Evolutionary conservation across 1,284 basidiomycete species (phyloP).

Genomic region (Xerocomus amazonicus): DNA sequence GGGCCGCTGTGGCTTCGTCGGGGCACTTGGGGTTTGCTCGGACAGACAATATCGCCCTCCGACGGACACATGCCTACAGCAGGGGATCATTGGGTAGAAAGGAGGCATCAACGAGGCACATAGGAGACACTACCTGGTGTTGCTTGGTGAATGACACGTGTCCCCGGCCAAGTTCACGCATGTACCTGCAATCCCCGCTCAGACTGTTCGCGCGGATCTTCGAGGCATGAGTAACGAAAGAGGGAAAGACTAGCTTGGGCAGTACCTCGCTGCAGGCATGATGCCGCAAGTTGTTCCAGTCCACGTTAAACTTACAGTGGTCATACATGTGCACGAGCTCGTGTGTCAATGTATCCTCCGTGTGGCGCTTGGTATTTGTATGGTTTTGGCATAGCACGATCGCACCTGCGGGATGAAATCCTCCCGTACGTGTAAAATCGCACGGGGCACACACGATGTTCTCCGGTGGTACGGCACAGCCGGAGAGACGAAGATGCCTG

Average conservation of each 20-base stretch:
- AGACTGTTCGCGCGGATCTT: slow-evolving; percentile 94
- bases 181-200: slow-evolving; percentile 88
- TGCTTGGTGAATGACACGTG: slow-evolving; percentile 83
- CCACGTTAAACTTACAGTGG: slow-evolving; percentile 89
- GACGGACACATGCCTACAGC: slow-evolving; percentile 79
- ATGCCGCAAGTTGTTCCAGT: slow-evolving; percentile 88
- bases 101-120: slow-evolving; percentile 6
- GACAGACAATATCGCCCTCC: slow-evolving; percentile 84
- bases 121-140: slow-evolving; percentile 65
- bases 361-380: slow-evolving; percentile 78
- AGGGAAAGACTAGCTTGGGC: slow-evolving; percentile 7
- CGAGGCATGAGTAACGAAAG: slow-evolving; percentile 1
- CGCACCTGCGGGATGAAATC: slow-evolving; percentile 75
- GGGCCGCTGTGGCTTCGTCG: slow-evolving; percentile 73
- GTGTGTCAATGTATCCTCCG: slow-evolving; percentile 92
- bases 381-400: slow-evolving; percentile 83
- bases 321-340: slow-evolving; percentile 98
- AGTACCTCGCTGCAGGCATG: slow-evolving; percentile 94
- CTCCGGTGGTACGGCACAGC: slow-evolving; percentile 59
- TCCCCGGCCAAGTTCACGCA: slow-evolving; percentile 77
- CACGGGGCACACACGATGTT: slow-evolving; percentile 85
- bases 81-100: slow-evolving; percentile 2
- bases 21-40: slow-evolving; percentile 79
- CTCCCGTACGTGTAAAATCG: slow-evolving; percentile 71
- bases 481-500: slow-evolving; percentile 76